Base-by-base conservation (phyloP, 1,139 yeast genomes). In the Nakaseomyces kungkrabaensis region DNA sequence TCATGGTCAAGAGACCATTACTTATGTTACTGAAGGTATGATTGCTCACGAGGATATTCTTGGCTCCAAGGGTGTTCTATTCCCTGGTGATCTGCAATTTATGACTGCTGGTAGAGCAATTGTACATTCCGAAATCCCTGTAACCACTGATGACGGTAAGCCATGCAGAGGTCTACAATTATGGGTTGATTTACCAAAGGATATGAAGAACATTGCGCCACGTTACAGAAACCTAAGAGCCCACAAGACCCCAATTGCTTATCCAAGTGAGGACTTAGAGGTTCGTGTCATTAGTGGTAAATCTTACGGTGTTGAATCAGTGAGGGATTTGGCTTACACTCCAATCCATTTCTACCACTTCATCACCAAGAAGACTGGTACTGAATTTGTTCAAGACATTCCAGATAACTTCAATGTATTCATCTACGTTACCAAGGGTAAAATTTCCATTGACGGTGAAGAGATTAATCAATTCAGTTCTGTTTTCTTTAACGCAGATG, bases 61-160 rank as follows among this genome's bases (percentile, higher is more conserved):
- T 3, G 96, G 96, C 1, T 73, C 83, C 33, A 76, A 78, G 50
- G 96, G 96, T 50, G 74, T 87, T 25, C 71, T 89, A 50, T 77
- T 79, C 52, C 82, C 89, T 24, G 97, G 96, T 48, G 97, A 89
- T 64, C 72, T 89, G 57, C 97, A 89, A 69, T 88, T 89, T 65
- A 89, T 89, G 95, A 89, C 96, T 50, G 96, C 96, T 8, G 96
- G 97, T 51, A 78, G 75, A 58, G 97, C 96, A 49, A 79, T 88
- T 44, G 88, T 87, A 37, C 96, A 88, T 61, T 78, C 89, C 4
- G 95, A 86, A 62, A 85, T 86, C 80, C 96, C 96, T 11, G 78
- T 85, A 34, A 73, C 74, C 37, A 74, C 74, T 55, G 72, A 73
- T 5, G 79, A 79, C 55, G 85, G 83, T 26, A 64, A 73, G 24